Percentiles rank a stretch among this genome's conserved stretches.
phyloP scores from a whole-genome alignment of 768 basidiomycete species.

The Clitopilus passeckerianus region DNA sequence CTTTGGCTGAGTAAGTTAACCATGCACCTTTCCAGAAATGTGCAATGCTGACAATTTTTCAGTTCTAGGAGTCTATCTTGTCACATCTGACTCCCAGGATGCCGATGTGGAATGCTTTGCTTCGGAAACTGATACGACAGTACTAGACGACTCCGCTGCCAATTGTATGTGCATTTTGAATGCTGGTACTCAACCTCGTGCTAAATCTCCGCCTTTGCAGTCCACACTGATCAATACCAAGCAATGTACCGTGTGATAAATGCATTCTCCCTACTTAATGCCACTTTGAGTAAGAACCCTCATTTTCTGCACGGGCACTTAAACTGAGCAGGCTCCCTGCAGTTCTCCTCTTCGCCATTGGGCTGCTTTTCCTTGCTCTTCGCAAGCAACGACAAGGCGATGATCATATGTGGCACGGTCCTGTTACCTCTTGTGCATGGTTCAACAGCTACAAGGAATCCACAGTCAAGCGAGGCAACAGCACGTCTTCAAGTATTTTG shows the following conservation, averaged over 20 bases:
- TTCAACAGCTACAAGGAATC: conserved; percentile 49
- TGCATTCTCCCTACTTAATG: conserved; percentile 77
- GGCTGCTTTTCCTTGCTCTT: conserved; percentile 33
- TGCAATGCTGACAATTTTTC: conserved; percentile 10
- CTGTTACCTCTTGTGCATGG: conserved; percentile 72
- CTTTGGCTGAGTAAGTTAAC: conserved; percentile 70
- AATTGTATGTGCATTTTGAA: conserved; percentile 39
- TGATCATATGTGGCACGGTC: conserved; percentile 60
- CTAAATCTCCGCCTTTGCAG: conserved; percentile 29
- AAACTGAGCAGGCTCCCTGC: neutral
- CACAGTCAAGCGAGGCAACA: conserved; percentile 24
- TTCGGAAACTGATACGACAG: conserved; percentile 40
- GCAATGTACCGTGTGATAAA: conserved; percentile 85
- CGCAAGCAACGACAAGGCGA: conserved; percentile 40
- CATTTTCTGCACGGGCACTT: neutral
- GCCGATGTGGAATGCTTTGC: conserved; percentile 83
- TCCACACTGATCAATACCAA: conserved; percentile 82
- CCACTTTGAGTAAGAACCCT: conserved; percentile 51
- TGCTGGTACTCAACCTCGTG: neutral
- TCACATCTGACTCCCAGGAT: conserved; percentile 69
- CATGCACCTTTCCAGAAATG: neutral
- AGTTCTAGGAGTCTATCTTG: conserved; percentile 74
- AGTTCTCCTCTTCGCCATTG: conserved; percentile 35
- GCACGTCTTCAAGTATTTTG: conserved; percentile 30
- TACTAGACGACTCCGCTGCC: conserved; percentile 51